Percentiles rank a stretch among this genome's conserved stretches.
phyloP scores from a whole-genome alignment of 306 rosid species.

The Macrotyloma uniflorum region DNA sequence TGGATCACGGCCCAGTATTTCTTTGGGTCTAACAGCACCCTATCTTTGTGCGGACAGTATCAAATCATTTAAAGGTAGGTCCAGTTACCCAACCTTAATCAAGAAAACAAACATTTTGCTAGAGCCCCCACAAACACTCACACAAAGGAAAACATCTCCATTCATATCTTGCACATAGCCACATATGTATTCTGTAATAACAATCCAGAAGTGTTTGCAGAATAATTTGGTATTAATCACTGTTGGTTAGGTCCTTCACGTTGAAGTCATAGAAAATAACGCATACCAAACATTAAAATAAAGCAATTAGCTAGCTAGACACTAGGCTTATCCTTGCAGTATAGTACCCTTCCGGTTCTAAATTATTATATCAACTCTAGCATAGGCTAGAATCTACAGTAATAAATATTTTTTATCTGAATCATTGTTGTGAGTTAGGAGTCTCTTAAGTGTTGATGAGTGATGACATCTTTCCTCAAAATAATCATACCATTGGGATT shows the following conservation, averaged over 20 bases:
- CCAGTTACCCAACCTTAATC: not conserved
- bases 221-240: not conserved
- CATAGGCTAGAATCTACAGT: not conserved
- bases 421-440: not conserved
- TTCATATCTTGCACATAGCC: not conserved
- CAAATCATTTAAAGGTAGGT: not conserved
- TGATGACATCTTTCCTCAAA: not conserved
- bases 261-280: not conserved
- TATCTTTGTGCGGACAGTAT: not conserved
- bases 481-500: slow-evolving; percentile 17
- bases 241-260: not conserved
- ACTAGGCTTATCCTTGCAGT: not conserved
- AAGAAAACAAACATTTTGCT: not conserved
- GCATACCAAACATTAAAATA: not conserved
- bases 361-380: not conserved
- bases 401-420: not conserved
- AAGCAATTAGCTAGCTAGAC: not conserved
- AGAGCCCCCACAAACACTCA: not conserved
- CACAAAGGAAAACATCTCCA: too few species aligned
- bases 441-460: not conserved
- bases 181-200: not conserved
- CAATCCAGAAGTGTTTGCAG: not conserved
- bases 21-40: not conserved
- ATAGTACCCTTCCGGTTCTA: not conserved
- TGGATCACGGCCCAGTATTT: too few species aligned